phyloP scores from a whole-genome alignment of 768 basidiomycete species.

The Mycena vulgaris region DNA sequence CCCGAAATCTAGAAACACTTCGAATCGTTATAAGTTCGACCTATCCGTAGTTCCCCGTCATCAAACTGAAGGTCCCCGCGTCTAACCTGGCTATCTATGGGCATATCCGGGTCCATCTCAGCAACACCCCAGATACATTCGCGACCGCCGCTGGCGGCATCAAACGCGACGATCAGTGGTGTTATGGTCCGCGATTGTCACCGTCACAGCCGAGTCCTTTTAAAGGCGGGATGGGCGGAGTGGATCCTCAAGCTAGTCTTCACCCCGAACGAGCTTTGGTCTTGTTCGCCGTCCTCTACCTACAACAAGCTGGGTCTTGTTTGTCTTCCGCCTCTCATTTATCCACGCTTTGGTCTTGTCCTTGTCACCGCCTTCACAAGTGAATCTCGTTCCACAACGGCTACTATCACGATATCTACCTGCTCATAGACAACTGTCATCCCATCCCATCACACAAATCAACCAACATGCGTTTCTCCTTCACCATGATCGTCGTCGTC shows the following conservation, averaged over 20 bases:
- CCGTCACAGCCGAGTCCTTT: conserved; percentile 14
- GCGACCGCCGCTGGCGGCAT: not conserved
- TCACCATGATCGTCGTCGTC: conserved; percentile 18
- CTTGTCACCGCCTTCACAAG: conserved; percentile 18
- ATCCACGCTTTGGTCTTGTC: not conserved
- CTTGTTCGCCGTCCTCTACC: conserved; percentile 47
- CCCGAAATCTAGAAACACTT: not conserved
- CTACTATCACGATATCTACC: not conserved
- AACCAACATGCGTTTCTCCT: conserved; percentile 22
- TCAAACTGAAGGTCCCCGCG: not conserved
- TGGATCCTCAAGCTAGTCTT: conserved; percentile 53
- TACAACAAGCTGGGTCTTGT: conserved; percentile 34
- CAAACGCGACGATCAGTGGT: conserved; percentile 28
- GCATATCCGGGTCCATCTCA: not conserved
- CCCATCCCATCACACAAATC: conserved; percentile 8
- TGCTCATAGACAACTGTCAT: conserved; percentile 1
- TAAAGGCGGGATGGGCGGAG: conserved; percentile 6
- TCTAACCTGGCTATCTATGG: not conserved
- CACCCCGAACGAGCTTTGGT: conserved; percentile 52
- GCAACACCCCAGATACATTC: not conserved
- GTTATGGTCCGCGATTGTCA: not conserved
- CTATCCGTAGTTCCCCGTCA: not conserved
- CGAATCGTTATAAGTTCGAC: not conserved
- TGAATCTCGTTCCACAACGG: conserved; percentile 6
- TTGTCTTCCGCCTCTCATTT: not conserved